Conservation (phyloP, 148 eudicot species). For the Simmondsia chinensis region DNA sequence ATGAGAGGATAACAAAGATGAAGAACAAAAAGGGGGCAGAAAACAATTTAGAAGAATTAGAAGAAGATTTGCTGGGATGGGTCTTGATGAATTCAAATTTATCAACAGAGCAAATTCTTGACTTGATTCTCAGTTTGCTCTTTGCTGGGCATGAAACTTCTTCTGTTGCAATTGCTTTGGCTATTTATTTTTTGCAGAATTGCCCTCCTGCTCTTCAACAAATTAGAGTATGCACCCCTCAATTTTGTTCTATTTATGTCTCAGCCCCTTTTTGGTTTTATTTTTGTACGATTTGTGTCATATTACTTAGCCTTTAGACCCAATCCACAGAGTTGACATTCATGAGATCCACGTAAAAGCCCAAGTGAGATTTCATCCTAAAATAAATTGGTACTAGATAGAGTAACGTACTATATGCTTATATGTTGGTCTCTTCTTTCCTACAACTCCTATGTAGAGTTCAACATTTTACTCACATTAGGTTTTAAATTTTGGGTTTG, state of each 20-base stretch:
- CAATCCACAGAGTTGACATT: too few species aligned
- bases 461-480: too few species aligned
- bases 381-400: too few species aligned
- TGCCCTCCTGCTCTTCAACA: conserved; percentile 63
- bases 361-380: too few species aligned
- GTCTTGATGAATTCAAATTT: conserved; percentile 71
- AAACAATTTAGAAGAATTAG: too few species aligned
- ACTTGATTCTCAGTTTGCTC: conserved; percentile 75
- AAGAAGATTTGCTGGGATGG: conserved; percentile 93
- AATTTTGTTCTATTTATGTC: neutral
- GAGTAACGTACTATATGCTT: too few species aligned
- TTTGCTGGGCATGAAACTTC: conserved; percentile 99
- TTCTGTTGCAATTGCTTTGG: conserved; percentile 83
- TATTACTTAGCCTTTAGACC: too few species aligned
- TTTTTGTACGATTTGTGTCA: neutral
- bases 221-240: conserved; percentile 41
- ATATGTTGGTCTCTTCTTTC: too few species aligned
- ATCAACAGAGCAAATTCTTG: conserved; percentile 88
- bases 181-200: conserved; percentile 76
- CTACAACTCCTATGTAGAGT: too few species aligned
- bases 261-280: neutral
- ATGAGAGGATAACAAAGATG: conserved; percentile 36
- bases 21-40: conserved; percentile 14
- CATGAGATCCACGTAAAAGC: too few species aligned
- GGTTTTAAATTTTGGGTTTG: neutral